These are phyloP conservation scores for Podospora bellae-mahoneyi DNA, from an alignment of 495 filamentous ascomycete species.

Conservation along the genomic window DNA sequence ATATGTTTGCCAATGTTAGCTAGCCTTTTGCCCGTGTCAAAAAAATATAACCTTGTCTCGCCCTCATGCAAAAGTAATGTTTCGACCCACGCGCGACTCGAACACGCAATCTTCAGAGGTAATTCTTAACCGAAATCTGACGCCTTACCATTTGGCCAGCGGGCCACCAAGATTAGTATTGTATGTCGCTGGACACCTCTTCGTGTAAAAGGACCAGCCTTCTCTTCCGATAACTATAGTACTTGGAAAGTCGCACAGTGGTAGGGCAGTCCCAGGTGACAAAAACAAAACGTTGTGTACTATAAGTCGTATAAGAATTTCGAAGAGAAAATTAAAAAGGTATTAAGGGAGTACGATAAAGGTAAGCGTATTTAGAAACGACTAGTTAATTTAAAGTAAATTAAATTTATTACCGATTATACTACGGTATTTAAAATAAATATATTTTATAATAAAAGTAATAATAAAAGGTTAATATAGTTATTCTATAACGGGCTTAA, in stretches of 20 bases:
- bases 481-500: too few species aligned
- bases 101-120: constrained; percentile 8
- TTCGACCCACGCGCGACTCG: constrained; percentile 9
- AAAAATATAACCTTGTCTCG: background rate
- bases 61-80: background rate
- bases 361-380: too few species aligned
- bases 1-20: background rate
- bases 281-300: background rate
- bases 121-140: constrained; percentile 1
- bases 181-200: background rate
- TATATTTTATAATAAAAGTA: too few species aligned
- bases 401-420: too few species aligned
- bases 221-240: too few species aligned
- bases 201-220: background rate
- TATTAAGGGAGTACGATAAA: too few species aligned
- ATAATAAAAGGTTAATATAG: too few species aligned
- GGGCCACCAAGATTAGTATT: background rate
- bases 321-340: too few species aligned
- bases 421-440: too few species aligned
- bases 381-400: too few species aligned
- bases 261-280: background rate
- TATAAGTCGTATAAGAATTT: too few species aligned
- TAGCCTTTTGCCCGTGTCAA: background rate
- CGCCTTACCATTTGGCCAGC: constrained; percentile 9
- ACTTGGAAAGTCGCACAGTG: too few species aligned